Percentiles rank a stretch among this genome's conserved stretches.
Conservation (phyloP, 2,329 filamentous ascomycete species). For the Phialocephala sp. region DNA sequence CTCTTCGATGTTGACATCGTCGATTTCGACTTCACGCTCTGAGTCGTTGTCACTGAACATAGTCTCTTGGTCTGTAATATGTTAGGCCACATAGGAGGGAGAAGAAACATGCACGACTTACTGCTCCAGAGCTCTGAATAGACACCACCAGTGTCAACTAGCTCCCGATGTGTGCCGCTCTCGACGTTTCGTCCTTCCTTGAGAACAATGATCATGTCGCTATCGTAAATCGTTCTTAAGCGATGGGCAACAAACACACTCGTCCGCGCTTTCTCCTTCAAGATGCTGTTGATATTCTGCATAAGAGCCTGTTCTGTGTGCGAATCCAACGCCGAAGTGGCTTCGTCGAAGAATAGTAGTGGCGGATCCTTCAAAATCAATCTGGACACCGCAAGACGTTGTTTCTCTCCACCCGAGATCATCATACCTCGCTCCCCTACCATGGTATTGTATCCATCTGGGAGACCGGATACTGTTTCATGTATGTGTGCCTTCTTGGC, state of each 20-base stretch:
- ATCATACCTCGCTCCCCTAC: conserved; percentile 95
- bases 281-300: conserved; percentile 89
- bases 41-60: conserved; percentile 55
- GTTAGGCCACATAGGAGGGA: conserved; percentile 25
- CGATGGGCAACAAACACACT: conserved; percentile 96
- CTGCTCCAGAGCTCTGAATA: conserved; percentile 92
- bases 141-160: conserved; percentile 79
- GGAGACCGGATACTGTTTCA: conserved; percentile 78
- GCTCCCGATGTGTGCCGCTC: conserved; percentile 82
- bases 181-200: conserved; percentile 86
- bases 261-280: conserved; percentile 85
- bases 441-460: conserved; percentile 87
- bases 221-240: conserved; percentile 90
- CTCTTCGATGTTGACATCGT: conserved; percentile 25
- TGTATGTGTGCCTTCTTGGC: conserved; percentile 85
- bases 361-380: conserved; percentile 89
- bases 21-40: conserved; percentile 44
- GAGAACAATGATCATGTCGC: conserved; percentile 90
- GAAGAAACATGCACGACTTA: conserved; percentile 51
- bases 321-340: conserved; percentile 89
- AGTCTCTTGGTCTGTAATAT: conserved; percentile 63
- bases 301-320: conserved; percentile 92
- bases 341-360: conserved; percentile 92
- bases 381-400: conserved; percentile 83
- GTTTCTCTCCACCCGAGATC: conserved; percentile 95